These are phyloP conservation scores for Stephania japonica DNA, from an alignment of 164 flowering plant species.

Conservation along the genomic window DNA sequence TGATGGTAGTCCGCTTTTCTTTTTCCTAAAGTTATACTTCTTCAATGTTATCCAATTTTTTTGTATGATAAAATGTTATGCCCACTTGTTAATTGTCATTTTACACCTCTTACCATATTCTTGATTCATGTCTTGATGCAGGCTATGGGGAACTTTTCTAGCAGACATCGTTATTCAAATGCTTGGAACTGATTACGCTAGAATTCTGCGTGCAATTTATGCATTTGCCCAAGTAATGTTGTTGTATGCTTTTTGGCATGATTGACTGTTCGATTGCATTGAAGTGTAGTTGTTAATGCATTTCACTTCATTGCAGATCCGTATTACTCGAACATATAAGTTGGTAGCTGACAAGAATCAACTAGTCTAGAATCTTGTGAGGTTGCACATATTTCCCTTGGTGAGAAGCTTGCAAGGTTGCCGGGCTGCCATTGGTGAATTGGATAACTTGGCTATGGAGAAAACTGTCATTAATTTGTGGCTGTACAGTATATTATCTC, in stretches of 20 bases:
- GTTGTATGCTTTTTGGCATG: neutral
- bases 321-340: slow-evolving; percentile 50
- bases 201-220: slow-evolving; percentile 82
- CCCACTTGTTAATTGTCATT: neutral
- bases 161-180: slow-evolving; percentile 95
- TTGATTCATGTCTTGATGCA: slow-evolving; percentile 18
- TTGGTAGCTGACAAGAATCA: slow-evolving; percentile 25
- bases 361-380: neutral
- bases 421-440: neutral
- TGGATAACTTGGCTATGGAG: neutral
- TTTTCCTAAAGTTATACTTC: too few species aligned
- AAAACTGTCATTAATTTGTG: neutral
- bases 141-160: slow-evolving; percentile 89
- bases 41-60: too few species aligned
- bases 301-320: slow-evolving; percentile 39
- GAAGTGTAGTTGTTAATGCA: too few species aligned
- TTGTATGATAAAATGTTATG: too few species aligned
- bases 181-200: slow-evolving; percentile 97
- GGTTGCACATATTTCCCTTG: neutral
- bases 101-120: neutral
- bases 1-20: neutral
- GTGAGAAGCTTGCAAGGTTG: neutral
- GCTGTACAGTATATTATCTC: neutral
- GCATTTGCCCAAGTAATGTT: slow-evolving; percentile 82
- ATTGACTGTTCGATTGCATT: neutral